These are phyloP conservation scores for Russula olivacea DNA, from an alignment of 768 basidiomycete species.

Conservation along the genomic window DNA sequence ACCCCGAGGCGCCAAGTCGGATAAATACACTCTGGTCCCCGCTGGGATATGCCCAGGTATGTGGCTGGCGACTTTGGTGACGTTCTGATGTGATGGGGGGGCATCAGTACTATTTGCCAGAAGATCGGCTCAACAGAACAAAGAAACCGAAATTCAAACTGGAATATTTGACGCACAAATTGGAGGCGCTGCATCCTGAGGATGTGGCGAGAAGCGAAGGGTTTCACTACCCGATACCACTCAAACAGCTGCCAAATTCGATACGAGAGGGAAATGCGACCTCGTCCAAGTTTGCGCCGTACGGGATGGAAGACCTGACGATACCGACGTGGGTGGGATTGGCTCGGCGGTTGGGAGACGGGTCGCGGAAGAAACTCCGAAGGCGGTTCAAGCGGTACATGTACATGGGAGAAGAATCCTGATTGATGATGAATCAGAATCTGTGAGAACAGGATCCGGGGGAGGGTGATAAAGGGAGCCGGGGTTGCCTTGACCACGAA, in stretches of 20 bases:
- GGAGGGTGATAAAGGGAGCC: slow-evolving; percentile 19
- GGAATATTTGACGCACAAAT: slow-evolving; percentile 68
- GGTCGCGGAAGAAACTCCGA: slow-evolving; percentile 49
- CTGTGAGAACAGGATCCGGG: slow-evolving; percentile 16
- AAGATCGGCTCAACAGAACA: slow-evolving; percentile 41
- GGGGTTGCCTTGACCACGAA: slow-evolving; percentile 52
- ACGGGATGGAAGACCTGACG: slow-evolving; percentile 70
- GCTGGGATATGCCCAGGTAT: slow-evolving; percentile 81
- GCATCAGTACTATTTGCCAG: slow-evolving; percentile 59
- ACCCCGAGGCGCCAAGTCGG: slow-evolving; percentile 62
- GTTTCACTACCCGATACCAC: slow-evolving; percentile 49
- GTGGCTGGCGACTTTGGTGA: slow-evolving; percentile 24
- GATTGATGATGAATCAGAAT: slow-evolving; percentile 17
- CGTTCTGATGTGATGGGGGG: neutral
- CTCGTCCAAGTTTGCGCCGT: slow-evolving; percentile 58
- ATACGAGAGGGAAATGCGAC: slow-evolving; percentile 40
- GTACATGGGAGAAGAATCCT: slow-evolving; percentile 46
- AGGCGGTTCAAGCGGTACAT: slow-evolving; percentile 65
- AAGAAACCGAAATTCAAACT: slow-evolving; percentile 59
- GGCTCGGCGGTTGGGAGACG: slow-evolving; percentile 53
- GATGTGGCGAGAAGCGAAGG: slow-evolving; percentile 27
- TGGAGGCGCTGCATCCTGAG: slow-evolving; percentile 38
- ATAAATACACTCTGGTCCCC: slow-evolving; percentile 64
- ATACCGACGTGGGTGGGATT: slow-evolving; percentile 67
- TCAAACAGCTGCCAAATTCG: slow-evolving; percentile 46